These are phyloP conservation scores for Plasmodium knowlesi DNA, from an alignment of 169 alveolate species.

Conservation along the genomic window DNA sequence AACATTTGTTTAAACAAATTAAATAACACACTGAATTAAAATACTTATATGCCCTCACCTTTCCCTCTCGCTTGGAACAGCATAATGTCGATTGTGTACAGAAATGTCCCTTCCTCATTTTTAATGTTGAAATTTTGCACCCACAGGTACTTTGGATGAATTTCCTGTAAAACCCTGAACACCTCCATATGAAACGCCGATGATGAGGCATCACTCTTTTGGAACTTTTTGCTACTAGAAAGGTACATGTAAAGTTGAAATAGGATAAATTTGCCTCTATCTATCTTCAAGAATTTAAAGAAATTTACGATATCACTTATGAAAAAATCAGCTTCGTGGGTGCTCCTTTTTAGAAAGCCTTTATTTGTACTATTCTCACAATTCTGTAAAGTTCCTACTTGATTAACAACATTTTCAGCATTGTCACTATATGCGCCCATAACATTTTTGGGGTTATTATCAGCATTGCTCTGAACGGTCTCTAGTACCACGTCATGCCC, in stretches of 20 bases:
- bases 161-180: conserved; percentile 30
- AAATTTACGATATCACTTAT: conserved; percentile 15
- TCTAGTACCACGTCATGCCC: background rate
- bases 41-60: conserved; percentile 4
- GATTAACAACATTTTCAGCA: conserved; percentile 13
- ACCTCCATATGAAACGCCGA: conserved; percentile 49
- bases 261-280: conserved; percentile 41
- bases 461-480: background rate
- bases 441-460: conserved; percentile 1
- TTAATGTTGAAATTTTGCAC: conserved; percentile 33
- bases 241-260: conserved; percentile 68
- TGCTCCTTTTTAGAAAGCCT: background rate
- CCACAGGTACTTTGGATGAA: conserved; percentile 17
- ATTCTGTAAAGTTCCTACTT: background rate
- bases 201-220: conserved; percentile 25
- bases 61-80: conserved; percentile 7
- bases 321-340: background rate
- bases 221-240: conserved; percentile 20
- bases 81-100: conserved; percentile 56
- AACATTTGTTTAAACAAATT: conserved; percentile 34
- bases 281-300: conserved; percentile 49
- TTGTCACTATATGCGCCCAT: background rate
- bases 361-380: background rate
- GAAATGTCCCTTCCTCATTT: conserved; percentile 66
- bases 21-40: conserved; percentile 41